A percentile compares a stretch with the other conserved stretches of the same genome.
Conservation (phyloP, 169 alveolate genomes). For the Sarcocystis neurona region DNA sequence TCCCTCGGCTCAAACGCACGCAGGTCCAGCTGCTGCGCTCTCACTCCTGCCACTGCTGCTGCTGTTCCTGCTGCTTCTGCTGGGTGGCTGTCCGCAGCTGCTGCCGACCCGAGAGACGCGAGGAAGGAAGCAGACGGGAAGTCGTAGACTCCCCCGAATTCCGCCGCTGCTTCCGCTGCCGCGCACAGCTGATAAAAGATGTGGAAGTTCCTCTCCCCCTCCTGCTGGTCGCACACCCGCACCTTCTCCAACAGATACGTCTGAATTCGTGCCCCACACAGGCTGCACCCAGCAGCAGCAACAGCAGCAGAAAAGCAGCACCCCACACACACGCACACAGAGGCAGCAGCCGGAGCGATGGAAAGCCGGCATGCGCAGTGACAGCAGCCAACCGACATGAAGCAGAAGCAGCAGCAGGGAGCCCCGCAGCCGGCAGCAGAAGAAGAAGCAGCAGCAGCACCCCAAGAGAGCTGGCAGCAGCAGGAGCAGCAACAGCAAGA, state of each 20-base stretch:
- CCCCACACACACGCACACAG: not conserved
- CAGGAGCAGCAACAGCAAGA: no score
- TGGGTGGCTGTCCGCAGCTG: slow-evolving; percentile 7
- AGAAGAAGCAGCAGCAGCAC: no score
- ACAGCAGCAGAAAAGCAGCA: not conserved
- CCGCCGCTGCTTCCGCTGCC: slow-evolving; percentile 76
- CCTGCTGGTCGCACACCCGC: slow-evolving; percentile 92
- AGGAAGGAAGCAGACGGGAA: slow-evolving; percentile 61
- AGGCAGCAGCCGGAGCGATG: not conserved
- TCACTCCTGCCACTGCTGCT: not conserved
- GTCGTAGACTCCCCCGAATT: slow-evolving; percentile 58
- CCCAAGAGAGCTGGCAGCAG: no score
- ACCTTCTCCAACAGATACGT: slow-evolving; percentile 97
- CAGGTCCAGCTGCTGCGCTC: slow-evolving; percentile 4
- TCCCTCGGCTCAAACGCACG: slow-evolving; percentile 34
- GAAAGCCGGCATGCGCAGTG: not conserved
- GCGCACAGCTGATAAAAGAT: slow-evolving; percentile 94
- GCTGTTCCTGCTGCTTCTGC: not conserved
- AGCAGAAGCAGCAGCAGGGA: not conserved
- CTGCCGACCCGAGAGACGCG: slow-evolving; percentile 54
- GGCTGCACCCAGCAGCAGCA: slow-evolving; percentile 73
- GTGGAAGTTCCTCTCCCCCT: slow-evolving; percentile 96
- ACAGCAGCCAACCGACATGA: not conserved
- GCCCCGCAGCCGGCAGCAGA: not conserved
- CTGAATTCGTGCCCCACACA: slow-evolving; percentile 94